Evolutionary conservation across 805 yeast species (phyloP).

Genomic region (Wickerhamiella sorbophila): DNA sequence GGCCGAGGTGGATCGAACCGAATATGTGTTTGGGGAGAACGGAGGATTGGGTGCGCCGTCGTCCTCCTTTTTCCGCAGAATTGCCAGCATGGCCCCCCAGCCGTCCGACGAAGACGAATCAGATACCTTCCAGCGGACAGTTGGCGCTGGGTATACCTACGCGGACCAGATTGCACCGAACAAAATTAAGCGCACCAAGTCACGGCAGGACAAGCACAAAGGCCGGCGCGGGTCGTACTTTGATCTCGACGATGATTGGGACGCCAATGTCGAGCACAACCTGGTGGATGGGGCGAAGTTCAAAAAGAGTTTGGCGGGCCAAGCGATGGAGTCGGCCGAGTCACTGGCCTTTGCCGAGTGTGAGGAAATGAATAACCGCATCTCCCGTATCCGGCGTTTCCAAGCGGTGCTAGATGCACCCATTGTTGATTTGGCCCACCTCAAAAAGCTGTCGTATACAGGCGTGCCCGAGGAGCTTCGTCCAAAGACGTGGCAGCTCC

Average conservation of each 20-base stretch:
- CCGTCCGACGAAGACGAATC: constrained; percentile 13
- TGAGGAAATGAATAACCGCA: constrained; percentile 43
- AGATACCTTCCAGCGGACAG: constrained; percentile 25
- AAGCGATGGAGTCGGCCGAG: constrained; percentile 26
- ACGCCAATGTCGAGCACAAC: constrained; percentile 45
- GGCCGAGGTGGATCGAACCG: constrained; percentile 26
- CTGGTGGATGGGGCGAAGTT: not conserved
- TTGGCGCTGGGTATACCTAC: constrained; percentile 46
- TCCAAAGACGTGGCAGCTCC: constrained; percentile 76
- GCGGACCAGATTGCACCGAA: constrained; percentile 25
- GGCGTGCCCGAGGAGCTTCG: constrained; percentile 77
- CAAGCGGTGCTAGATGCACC: constrained; percentile 41
- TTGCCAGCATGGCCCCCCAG: constrained; percentile 18
- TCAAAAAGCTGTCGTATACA: constrained; percentile 79
- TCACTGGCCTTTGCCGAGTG: constrained; percentile 31
- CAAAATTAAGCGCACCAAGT: not conserved
- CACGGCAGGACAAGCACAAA: constrained; percentile 1
- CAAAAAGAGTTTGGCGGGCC: constrained; percentile 3
- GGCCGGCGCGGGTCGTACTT: constrained; percentile 30
- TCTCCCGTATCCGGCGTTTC: constrained; percentile 52
- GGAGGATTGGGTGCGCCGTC: constrained; percentile 55
- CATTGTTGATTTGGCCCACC: constrained; percentile 49
- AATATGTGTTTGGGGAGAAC: constrained; percentile 50
- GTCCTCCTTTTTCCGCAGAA: constrained; percentile 34
- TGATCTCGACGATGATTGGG: constrained; percentile 89